Base-by-base conservation (phyloP, 495 filamentous ascomycete genomes). In the Chaetomium cochliodes region DNA sequence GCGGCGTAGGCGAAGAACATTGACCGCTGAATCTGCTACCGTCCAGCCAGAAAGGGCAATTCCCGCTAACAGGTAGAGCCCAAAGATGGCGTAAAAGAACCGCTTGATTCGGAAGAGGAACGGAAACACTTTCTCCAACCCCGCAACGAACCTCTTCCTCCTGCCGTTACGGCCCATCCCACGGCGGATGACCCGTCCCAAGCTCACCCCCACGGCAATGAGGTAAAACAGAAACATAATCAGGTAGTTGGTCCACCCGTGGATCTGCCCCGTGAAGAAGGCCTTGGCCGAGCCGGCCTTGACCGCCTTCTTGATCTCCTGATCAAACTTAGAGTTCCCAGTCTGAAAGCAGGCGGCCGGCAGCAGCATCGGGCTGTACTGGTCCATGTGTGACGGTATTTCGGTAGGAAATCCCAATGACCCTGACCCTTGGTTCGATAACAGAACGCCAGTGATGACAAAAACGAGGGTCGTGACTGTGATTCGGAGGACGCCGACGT, bases 321-420 rank as follows among this genome's bases (percentile, higher is more conserved):
- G 47, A 13, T 30, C 37, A 12, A 73, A 46, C 1, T 1, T 13
- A 20, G 62, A 66, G 0, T 62, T 60, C 0, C 61, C 63, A 0
- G 46, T 62, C 62, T 74, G 70, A 41, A 76, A 76, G 57, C 75
- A 77, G 4, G 69, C 73, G 2, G 75, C 72, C 9, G 73, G 68
- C n/a, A 76, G 51, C 3, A 77, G 66, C 49, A 77, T 56, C 7
- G 52, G 23, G 59, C 68, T 72, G 33, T 74, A 70, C 1, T 56
- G 62, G 7, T 67, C 65, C 6, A 46, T 62, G 16, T 49, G 33
- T 0, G 23, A 18, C 1, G 75, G 75, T 22, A 74, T 58, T 33
- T 56, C 58, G 9, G 68, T 76, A 3, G 75, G 73, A 28, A 77
- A 77, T n/a, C 50, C 53, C 16, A 66, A 26, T 7, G 55, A 60